Evolutionary conservation across 2,329 filamentous ascomycete species (phyloP), one percentile per base, ranked within the genome.

Genomic region (Lasiodiplodia sp.): DNA sequence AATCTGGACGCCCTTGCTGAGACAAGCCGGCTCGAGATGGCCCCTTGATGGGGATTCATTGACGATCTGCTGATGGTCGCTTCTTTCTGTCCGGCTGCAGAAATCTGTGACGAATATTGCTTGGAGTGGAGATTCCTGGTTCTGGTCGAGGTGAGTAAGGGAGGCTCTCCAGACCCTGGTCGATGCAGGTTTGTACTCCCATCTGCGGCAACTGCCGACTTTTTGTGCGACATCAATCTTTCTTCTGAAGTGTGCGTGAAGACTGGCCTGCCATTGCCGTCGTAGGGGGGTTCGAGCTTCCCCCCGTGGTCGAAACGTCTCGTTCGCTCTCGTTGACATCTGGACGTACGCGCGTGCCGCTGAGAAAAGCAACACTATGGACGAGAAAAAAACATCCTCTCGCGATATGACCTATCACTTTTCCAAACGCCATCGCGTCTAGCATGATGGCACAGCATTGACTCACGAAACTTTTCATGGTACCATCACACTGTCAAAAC

Each of bases 121-220:
- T 25, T 47, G 47, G 5, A 49, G 60, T 64, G 47, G 47, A 53
- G 21, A 64, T 64, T 64, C 60, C 60, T 64, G 60, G 60, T 52
- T 40, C 21, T 52, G 60, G 37, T 64, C n/a, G 51, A 64, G 60
- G 47, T 64, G 60, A 52, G 60, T 64, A 64, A 64, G 60, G 60
- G 60, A 34, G 60, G 60, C 37, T 47, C 47, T n/a, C 8, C 47
- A 38, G 18, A 64, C 14, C 60, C 60, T 64, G 31, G 44, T 64
- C 60, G 52, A 37, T 57, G 31, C 60, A 23, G 4, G 2, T 37
- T 62, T 64, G 60, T 64, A 64, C 31, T 52, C 28, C 60, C 47
- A 64, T 44, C 38, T 28, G 60, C 60, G 60, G 60, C 60, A 64
- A 8, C 5, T 64, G 47, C 60, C 60, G 60, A 49, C 23, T 38